Evolutionary conservation across 805 yeast species (phyloP).

Genomic region (Tetrapisispora namnaoensis): DNA sequence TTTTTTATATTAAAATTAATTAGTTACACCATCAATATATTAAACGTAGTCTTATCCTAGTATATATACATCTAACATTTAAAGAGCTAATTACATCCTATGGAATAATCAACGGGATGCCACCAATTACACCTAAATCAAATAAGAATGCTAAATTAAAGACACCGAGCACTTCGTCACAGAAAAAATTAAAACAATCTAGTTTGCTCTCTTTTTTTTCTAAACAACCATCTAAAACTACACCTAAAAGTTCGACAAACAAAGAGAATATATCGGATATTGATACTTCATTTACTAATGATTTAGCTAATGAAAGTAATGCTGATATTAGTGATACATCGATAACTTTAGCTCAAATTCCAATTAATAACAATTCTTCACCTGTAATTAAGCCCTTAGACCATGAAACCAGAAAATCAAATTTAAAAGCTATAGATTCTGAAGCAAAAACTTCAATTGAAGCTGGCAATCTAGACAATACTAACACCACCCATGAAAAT

Average conservation of each 20-base stretch:
- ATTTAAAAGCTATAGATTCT: not conserved
- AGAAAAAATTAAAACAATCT: constrained; percentile 30
- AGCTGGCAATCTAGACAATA: not conserved
- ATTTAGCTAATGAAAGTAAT: not conserved
- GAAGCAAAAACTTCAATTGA: not conserved
- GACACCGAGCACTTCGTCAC: constrained; percentile 18
- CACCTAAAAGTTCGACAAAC: not conserved
- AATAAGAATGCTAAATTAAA: constrained; percentile 5
- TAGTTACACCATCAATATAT: no score
- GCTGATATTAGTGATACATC: not conserved
- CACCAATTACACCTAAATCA: constrained; percentile 21
- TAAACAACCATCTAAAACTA: constrained; percentile 13
- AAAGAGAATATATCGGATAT: not conserved
- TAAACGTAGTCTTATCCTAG: no score
- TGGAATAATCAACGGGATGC: not conserved
- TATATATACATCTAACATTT: no score
- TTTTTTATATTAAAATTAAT: no score
- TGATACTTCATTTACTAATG: not conserved
- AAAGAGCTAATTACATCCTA: no score
- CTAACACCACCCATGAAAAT: not conserved
- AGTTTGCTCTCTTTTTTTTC: constrained; percentile 29
- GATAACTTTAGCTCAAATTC: not conserved
- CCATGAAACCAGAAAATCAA: not conserved
- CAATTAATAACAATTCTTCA: not conserved
- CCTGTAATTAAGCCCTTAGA: not conserved